Evolutionary conservation across 805 yeast genomes (phyloP), one percentile per base, ranked within the genome.

Genomic region (Saccharomycopsis microspora): DNA sequence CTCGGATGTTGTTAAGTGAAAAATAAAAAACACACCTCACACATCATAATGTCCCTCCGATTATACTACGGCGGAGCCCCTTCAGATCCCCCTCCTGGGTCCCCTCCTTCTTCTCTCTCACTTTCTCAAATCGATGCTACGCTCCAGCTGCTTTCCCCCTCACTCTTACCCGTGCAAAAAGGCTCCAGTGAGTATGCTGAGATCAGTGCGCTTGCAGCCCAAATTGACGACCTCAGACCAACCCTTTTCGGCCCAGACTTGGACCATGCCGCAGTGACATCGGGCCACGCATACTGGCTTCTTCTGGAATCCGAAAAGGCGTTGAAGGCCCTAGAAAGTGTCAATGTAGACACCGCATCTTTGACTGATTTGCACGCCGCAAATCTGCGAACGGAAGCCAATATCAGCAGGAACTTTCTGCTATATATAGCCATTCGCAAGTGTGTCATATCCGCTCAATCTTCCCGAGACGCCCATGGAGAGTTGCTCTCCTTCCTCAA

Each of bases 261-360:
- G 29, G 11, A 37, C 5, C 32, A 46, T 5, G n/a, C 32, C 5
- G 35, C 42, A 35, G 36, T 45, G 8, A 30, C 45, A 4, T 29
- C 45, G 35, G 46, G 42, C 4, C 51, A 50, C 32, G 39, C 47
- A 28, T 37, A 45, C 40, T 42, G 34, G 39, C 45, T 50, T 31
- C 32, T 44, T 8, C 19, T 36, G 9, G 41, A 50, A 27, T 33
- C 11, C 10, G 34, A 39, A 28, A 27, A 34, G 7, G 27, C 47
- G 4, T 10, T 28, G 4, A 6, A 41, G 28, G 27, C 32, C 29
- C 33, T 46, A 11, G n/a, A 33, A 7, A 38, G 42, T 19, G 39
- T 48, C 27, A 35, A 40, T 35, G 42, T 48, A 32, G 40, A 46
- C 7, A 5, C 39, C 11, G 48, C 38, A 29, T 36, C 32, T 11